Conservation (phyloP, 163 green algal species). For the Prototheca wickerhamii region DNA sequence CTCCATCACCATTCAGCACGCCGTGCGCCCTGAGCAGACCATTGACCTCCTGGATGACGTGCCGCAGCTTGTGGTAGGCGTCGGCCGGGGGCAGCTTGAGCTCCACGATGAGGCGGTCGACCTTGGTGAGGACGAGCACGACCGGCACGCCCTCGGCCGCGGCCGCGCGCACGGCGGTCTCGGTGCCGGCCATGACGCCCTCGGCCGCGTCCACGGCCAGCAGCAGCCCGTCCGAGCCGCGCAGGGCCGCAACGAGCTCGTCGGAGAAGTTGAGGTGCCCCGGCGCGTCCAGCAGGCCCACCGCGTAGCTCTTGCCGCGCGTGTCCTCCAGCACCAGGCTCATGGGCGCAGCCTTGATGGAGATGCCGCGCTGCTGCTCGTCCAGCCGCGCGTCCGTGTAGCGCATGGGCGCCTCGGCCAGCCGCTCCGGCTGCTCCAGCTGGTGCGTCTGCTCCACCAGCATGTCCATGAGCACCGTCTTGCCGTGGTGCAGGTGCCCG, state of each 20-base stretch:
- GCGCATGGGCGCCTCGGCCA: constrained; percentile 33
- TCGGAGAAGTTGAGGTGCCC: constrained; percentile 98
- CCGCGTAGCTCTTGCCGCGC: constrained; percentile 77
- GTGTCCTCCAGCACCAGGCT: constrained; percentile 74
- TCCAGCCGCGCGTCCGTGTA: constrained; percentile 96
- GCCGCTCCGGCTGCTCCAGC: background rate
- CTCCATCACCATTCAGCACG: constrained; percentile 11
- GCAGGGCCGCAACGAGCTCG: constrained; percentile 82
- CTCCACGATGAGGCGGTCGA: constrained; percentile 96
- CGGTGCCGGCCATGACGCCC: constrained; percentile 80
- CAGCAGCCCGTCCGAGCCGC: constrained; percentile 83
- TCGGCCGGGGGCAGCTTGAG: constrained; percentile 95
- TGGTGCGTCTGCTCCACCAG: constrained; percentile 87
- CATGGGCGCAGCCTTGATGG: constrained; percentile 92
- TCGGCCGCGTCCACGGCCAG: constrained; percentile 94
- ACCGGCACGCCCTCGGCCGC: constrained; percentile 81
- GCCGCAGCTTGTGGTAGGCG: constrained; percentile 95
- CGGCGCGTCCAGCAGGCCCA: constrained; percentile 91
- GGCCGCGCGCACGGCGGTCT: constrained; percentile 74
- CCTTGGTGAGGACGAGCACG: constrained; percentile 88
- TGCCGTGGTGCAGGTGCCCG: constrained; percentile 94
- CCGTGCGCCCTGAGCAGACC: constrained; percentile 40
- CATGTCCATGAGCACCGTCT: constrained; percentile 95
- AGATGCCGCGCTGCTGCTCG: constrained; percentile 85
- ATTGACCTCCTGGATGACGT: constrained; percentile 95